Percentiles rank a stretch among this genome's conserved stretches.
Evolutionary conservation across 139 green algal species (phyloP).

Genomic region (Coelastrella sp.): DNA sequence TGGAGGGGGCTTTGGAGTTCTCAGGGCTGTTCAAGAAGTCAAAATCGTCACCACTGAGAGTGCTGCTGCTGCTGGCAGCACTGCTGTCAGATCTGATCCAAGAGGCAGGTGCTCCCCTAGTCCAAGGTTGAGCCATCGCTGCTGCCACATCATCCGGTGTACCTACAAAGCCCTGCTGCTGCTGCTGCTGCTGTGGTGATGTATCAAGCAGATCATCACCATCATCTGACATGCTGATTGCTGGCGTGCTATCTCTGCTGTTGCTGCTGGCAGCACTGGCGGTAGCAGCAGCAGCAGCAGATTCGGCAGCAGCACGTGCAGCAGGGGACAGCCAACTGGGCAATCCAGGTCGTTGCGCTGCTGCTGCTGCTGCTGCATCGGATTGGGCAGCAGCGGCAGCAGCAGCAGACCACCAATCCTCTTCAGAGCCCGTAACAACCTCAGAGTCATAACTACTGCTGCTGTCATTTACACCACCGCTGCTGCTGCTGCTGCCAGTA

Average conservation of each 20-base stretch:
- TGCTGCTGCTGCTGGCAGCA: not conserved
- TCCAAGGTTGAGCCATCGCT: constrained; percentile 12
- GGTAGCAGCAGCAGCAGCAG: constrained; percentile 17
- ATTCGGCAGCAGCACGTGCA: not conserved
- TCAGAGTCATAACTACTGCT: not conserved
- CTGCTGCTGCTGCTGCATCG: constrained; percentile 12
- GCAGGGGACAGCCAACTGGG: constrained; percentile 1
- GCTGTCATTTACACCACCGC: not conserved
- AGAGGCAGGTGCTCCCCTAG: not conserved
- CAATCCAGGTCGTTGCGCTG: not conserved
- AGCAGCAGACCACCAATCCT: not conserved
- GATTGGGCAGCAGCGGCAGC: not conserved
- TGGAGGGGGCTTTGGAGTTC: no score
- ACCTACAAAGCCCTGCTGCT: not conserved
- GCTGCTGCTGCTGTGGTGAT: constrained; percentile 4
- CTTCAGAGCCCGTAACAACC: not conserved
- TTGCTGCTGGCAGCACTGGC: not conserved
- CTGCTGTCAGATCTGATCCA: constrained; percentile 10
- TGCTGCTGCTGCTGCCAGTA: not conserved
- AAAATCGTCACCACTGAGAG: constrained; percentile 22
- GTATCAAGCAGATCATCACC: not conserved
- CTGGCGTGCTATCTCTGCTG: not conserved
- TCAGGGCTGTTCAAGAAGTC: not conserved
- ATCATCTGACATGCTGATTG: not conserved
- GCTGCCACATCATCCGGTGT: not conserved